Evolutionary conservation across 176 grass and related monocot species (phyloP).

Genomic region (Musa acuminata): DNA sequence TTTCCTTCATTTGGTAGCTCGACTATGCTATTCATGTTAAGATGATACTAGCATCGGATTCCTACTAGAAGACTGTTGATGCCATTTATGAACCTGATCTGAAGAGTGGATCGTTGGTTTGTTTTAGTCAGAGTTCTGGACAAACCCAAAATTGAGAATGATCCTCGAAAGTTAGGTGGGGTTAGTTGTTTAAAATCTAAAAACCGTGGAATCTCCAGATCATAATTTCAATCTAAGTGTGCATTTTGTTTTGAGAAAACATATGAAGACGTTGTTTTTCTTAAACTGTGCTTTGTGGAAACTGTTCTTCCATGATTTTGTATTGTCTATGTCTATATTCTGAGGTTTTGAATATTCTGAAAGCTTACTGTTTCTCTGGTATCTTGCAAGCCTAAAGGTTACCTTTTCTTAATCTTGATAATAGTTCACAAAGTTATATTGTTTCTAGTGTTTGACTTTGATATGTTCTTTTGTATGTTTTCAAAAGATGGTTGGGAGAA

Average conservation of each 20-base stretch:
- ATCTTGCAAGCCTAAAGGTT: no score
- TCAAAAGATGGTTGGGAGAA: constrained; percentile 70
- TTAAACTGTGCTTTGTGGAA: no score
- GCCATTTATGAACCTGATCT: no score
- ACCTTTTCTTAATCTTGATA: neutral
- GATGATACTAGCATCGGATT: no score
- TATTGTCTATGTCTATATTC: neutral
- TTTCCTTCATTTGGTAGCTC: no score
- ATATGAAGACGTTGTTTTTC: no score
- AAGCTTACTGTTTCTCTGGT: no score
- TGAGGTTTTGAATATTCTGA: neutral
- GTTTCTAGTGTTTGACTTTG: neutral
- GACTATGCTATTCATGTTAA: no score
- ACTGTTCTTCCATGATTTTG: neutral
- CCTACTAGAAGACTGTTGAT: no score
- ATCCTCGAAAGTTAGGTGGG: neutral
- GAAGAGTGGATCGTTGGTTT: neutral
- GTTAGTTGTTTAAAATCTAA: neutral
- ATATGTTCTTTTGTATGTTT: neutral
- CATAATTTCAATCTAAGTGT: no score
- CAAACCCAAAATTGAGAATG: neutral
- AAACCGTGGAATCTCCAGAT: no score
- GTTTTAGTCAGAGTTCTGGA: neutral
- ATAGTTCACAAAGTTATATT: neutral
- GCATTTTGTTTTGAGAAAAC: no score